Percentiles rank a stretch among this genome's conserved stretches.
Conservation (phyloP, 2,329 filamentous ascomycete genomes). For the Penicillium glabrum region DNA sequence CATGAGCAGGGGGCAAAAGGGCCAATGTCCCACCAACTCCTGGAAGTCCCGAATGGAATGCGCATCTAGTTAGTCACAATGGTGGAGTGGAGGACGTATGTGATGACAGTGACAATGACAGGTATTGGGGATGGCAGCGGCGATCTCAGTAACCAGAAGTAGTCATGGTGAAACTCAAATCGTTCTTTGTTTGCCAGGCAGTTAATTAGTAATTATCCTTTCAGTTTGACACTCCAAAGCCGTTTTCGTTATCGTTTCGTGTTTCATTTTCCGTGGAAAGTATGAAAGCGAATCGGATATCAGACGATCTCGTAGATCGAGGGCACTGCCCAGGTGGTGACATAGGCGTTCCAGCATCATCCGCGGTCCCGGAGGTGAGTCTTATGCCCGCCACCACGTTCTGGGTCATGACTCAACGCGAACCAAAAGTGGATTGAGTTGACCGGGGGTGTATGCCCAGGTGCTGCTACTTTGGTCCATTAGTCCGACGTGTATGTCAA, state of each 20-base stretch:
- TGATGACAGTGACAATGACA: not conserved
- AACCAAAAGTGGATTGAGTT: not conserved
- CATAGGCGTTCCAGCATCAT: slow-evolving; percentile 2
- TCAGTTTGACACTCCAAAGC: not conserved
- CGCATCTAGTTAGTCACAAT: not conserved
- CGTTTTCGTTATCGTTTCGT: not conserved
- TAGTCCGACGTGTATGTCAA: not conserved
- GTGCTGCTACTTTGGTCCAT: not conserved
- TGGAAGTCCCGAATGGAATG: not conserved
- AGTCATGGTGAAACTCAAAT: slow-evolving; percentile 1
- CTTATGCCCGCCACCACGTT: not conserved
- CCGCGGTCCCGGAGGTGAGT: not conserved
- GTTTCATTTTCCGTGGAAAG: not conserved
- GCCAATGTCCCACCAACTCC: not conserved
- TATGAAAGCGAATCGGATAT: not conserved
- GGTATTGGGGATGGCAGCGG: not conserved
- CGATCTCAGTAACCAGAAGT: not conserved
- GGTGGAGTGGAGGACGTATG: not conserved
- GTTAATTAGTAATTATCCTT: not conserved
- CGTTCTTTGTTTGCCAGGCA: not conserved
- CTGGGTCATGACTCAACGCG: not conserved
- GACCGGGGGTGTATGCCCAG: not conserved
- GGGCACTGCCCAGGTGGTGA: not conserved
- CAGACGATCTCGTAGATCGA: slow-evolving; percentile 1
- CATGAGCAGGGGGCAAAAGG: not conserved